A percentile compares a stretch with the other conserved stretches of the same genome.
Evolutionary conservation across 345 rosid genomes (phyloP).

Genomic region (Brassica napus): Da-Ae NC_063442.1:1338501-1339000

Average conservation of each 20-base stretch:
- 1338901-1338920: not conserved
- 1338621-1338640: too few species aligned
- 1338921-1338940: not conserved
- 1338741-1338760: too few species aligned
- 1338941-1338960: not conserved
- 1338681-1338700: too few species aligned
- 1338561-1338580: constrained; percentile 78
- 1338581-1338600: constrained; percentile 1
- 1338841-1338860: not conserved
- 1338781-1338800: not conserved
- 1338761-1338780: not conserved
- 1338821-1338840: not conserved
- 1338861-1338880: constrained; percentile 10
- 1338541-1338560: constrained; percentile 70
- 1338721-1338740: too few species aligned
- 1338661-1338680: too few species aligned
- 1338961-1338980: not conserved
- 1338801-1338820: constrained; percentile 5
- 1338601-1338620: not conserved
- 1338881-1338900: constrained; percentile 29
- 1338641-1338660: too few species aligned
- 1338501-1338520: constrained; percentile 52
- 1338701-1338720: too few species aligned
- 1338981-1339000: constrained; percentile 76
- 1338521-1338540: constrained; percentile 66